Conservation (phyloP, 306 rosid species). For the Parietaria judaica region DNA sequence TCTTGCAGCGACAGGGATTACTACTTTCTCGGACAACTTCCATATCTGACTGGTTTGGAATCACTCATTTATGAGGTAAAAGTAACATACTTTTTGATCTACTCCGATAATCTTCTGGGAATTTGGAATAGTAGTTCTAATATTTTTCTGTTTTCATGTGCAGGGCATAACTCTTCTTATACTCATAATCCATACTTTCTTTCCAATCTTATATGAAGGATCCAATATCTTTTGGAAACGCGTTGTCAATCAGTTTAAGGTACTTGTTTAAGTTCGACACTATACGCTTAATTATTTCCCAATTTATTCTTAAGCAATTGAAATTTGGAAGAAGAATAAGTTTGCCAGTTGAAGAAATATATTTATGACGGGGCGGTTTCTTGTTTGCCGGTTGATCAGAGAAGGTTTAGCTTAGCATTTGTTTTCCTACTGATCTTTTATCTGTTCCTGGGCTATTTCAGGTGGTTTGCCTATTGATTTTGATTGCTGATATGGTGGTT, state of each 20-base stretch:
- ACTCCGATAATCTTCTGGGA: slow-evolving; percentile 11
- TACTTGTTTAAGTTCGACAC: slow-evolving; percentile 23
- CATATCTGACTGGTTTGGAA: slow-evolving; percentile 61
- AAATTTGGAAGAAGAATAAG: not conserved
- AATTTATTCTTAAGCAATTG: not conserved
- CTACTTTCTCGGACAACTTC: slow-evolving; percentile 85
- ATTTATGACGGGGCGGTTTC: not conserved
- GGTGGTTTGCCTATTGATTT: slow-evolving; percentile 50
- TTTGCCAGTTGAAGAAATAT: not conserved
- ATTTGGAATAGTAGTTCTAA: not conserved
- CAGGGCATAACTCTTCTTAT: slow-evolving; percentile 67
- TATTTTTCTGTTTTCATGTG: slow-evolving; percentile 12
- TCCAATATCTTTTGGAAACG: slow-evolving; percentile 54
- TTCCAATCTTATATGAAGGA: slow-evolving; percentile 77
- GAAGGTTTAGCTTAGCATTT: slow-evolving; percentile 1
- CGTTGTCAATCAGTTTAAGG: slow-evolving; percentile 58
- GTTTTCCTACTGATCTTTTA: not conserved
- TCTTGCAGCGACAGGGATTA: slow-evolving; percentile 73
- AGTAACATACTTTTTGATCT: slow-evolving; percentile 9
- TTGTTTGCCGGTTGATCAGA: not conserved
- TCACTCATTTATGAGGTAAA: slow-evolving; percentile 78
- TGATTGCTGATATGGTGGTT: slow-evolving; percentile 65
- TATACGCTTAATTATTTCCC: too few relatives aligned
- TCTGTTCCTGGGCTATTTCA: slow-evolving; percentile 31
- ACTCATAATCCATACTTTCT: slow-evolving; percentile 54